A percentile compares a stretch with the other conserved stretches of the same genome.
These are phyloP conservation scores for Entomortierella parvispora DNA, from an alignment of 192 early-diverging fungal genomes.

Conservation along the genomic window DNA sequence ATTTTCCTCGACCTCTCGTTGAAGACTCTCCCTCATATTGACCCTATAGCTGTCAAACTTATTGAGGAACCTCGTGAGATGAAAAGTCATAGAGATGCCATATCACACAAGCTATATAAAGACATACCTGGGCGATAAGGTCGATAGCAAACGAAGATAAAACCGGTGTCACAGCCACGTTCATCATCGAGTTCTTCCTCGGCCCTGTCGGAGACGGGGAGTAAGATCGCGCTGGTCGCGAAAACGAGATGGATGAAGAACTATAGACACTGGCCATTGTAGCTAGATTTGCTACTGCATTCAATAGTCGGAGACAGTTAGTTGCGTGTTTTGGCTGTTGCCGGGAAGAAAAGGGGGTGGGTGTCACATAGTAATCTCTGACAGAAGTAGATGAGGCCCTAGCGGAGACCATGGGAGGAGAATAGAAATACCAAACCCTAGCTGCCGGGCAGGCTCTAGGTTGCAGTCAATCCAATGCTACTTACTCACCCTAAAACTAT, in stretches of 20 bases:
- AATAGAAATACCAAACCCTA: too few relatives aligned
- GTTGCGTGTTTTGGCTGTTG: too few relatives aligned
- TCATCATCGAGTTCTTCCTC: constrained; percentile 38
- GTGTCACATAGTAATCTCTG: too few relatives aligned
- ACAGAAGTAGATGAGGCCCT: too few relatives aligned
- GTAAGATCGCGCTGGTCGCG: constrained; percentile 27
- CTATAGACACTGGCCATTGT: constrained; percentile 42
- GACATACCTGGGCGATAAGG: constrained; percentile 46
- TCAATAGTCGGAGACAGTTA: too few relatives aligned
- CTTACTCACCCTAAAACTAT: too few relatives aligned
- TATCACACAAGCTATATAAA: neutral
- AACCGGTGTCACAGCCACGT: constrained; percentile 21
- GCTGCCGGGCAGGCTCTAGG: too few relatives aligned
- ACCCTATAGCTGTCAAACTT: constrained; percentile 52
- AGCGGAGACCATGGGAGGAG: too few relatives aligned
- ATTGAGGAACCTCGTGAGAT: neutral
- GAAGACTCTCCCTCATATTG: constrained; percentile 51
- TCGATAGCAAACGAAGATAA: constrained; percentile 47
- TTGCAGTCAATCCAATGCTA: too few relatives aligned
- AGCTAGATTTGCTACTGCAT: too few relatives aligned
- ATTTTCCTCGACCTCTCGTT: constrained; percentile 48
- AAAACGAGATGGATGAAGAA: constrained; percentile 10
- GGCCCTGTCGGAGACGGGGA: neutral
- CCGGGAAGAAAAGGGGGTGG: too few relatives aligned
- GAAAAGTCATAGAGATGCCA: neutral